Conservation (phyloP, 2,329 filamentous ascomycete species). For the Amauroascus verrucosus region DNA sequence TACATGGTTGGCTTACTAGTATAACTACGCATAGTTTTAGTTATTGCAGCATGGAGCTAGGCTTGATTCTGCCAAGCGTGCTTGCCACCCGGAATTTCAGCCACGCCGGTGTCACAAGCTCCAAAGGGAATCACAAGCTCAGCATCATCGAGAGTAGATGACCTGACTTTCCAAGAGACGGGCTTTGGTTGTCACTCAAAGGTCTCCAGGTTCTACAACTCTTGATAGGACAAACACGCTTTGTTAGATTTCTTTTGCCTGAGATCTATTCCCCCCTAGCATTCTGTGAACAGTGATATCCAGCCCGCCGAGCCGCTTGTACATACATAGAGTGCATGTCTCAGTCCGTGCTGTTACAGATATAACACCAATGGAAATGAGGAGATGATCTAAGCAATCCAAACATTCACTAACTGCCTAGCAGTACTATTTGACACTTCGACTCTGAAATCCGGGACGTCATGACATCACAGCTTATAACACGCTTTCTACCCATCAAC, state of each 20-base stretch:
- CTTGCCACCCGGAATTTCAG: not conserved
- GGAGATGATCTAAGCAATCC: not conserved
- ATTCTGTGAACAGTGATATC: not conserved
- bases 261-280: no score
- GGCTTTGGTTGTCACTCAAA: not conserved
- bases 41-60: not conserved
- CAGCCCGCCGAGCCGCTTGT: not conserved
- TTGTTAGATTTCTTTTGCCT: no score
- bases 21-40: no score
- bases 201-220: no score
- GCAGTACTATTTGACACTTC: not conserved
- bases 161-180: not conserved
- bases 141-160: not conserved
- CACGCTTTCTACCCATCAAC: slow-evolving; percentile 38
- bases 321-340: no score
- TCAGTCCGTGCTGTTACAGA: not conserved
- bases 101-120: not conserved
- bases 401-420: not conserved
- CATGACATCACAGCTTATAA: slow-evolving; percentile 47
- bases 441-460: slow-evolving; percentile 20
- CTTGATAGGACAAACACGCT: not conserved
- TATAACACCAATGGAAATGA: not conserved
- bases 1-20: no score
- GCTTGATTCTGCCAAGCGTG: not conserved
- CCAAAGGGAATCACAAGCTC: not conserved